Evolutionary conservation across 768 basidiomycete genomes (phyloP).

Genomic region (Pleurotus salmoneostramineus): DNA sequence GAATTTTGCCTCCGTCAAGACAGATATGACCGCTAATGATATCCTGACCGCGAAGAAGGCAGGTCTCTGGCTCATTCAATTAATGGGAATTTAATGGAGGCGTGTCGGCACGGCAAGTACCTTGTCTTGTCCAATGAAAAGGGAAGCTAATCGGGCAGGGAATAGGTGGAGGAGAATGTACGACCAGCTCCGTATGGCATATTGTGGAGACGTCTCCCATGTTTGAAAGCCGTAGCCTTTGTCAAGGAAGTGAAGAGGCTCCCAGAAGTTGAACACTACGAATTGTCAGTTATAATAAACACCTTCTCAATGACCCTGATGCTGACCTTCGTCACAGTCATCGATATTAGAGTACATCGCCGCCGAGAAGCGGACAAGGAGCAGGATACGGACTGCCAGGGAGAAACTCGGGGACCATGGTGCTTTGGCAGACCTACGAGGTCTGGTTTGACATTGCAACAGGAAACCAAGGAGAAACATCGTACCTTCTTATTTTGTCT

Average conservation of each 20-base stretch:
- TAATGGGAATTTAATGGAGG: background rate
- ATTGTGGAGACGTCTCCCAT: conserved; percentile 92
- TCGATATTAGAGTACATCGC: conserved; percentile 96
- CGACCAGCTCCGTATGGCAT: conserved; percentile 92
- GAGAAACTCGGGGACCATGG: conserved; percentile 88
- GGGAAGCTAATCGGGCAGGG: conserved; percentile 53
- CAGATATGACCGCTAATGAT: conserved; percentile 66
- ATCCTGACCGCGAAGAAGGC: conserved; percentile 90
- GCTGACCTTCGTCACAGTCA: conserved; percentile 93
- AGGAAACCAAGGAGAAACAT: background rate
- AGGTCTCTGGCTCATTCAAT: conserved; percentile 53
- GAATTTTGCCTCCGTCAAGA: conserved; percentile 75
- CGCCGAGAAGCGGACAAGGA: conserved; percentile 73
- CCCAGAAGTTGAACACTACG: conserved; percentile 98
- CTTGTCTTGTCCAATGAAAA: conserved; percentile 61
- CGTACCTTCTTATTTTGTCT: conserved; percentile 5
- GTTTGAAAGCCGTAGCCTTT: conserved; percentile 92
- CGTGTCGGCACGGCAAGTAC: conserved; percentile 34
- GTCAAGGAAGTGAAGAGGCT: conserved; percentile 90
- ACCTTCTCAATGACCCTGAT: too few relatives aligned
- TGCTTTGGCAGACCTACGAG: conserved; percentile 38
- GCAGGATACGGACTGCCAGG: conserved; percentile 76
- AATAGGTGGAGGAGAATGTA: conserved; percentile 83
- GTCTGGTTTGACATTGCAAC: background rate
- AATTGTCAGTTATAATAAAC: too few relatives aligned